Conservation (phyloP, 495 filamentous ascomycete genomes). For the Podospora pseudopauciseta region DNA sequence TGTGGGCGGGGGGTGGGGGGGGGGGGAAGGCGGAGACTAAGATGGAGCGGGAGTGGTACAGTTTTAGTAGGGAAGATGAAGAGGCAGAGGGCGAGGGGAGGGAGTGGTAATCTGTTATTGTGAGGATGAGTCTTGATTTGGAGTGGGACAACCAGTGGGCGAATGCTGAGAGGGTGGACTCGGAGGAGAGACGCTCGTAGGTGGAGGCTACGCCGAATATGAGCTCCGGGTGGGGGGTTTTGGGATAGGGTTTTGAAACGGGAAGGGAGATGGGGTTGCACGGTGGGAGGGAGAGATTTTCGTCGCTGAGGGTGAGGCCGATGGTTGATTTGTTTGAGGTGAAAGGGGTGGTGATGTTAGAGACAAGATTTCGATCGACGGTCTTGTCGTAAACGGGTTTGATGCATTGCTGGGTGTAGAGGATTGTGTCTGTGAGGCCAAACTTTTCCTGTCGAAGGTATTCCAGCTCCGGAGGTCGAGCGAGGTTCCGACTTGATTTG, state of each 20-base stretch:
- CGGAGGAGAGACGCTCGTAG: constrained; percentile 49
- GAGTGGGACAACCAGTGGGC: constrained; percentile 60
- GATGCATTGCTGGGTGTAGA: constrained; percentile 40
- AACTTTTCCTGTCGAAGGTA: constrained; percentile 28
- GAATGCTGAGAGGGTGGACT: constrained; percentile 49
- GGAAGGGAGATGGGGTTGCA: constrained; percentile 32
- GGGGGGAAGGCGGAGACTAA: constrained; percentile 53
- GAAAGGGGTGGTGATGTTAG: constrained; percentile 34
- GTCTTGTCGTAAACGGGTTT: constrained; percentile 24
- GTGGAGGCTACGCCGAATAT: constrained; percentile 59
- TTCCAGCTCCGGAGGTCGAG: constrained; percentile 20
- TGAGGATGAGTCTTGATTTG: constrained; percentile 52
- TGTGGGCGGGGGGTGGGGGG: background rate
- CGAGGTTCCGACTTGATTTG: constrained; percentile 10
- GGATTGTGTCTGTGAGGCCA: constrained; percentile 34
- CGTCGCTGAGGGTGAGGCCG: constrained; percentile 31
- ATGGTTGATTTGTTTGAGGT: constrained; percentile 28
- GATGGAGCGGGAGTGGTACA: constrained; percentile 43
- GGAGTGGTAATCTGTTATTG: constrained; percentile 49
- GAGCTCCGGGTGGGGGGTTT: constrained; percentile 32
- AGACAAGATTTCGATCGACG: constrained; percentile 29
- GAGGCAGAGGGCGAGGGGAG: constrained; percentile 20
- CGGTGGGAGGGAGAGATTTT: constrained; percentile 19
- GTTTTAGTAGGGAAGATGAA: constrained; percentile 20
- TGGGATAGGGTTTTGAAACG: constrained; percentile 34